Conservation (phyloP, 73 alveolate genomes). For the Strombidium stylifer region DNA sequence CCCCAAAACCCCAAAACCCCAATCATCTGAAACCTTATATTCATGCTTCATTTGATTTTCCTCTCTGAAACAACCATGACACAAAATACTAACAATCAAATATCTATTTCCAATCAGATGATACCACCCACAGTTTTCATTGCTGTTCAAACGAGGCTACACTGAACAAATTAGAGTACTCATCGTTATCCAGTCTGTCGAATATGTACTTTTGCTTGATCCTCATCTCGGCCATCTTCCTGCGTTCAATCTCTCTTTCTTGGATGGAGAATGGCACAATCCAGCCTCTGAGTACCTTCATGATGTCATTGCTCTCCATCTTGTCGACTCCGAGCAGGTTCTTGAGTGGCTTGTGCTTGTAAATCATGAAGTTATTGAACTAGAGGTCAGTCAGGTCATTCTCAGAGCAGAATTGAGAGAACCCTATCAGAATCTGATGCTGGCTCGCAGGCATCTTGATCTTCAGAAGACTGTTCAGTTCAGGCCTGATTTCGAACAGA, state of each 20-base stretch:
- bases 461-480: neutral
- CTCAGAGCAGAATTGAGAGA: neutral
- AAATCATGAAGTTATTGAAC: conserved; percentile 15
- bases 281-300: conserved; percentile 6
- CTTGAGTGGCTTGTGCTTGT: conserved; percentile 20
- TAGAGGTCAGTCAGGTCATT: conserved; percentile 18
- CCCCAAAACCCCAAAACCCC: too few relatives aligned
- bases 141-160: too few relatives aligned
- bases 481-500: conserved; percentile 29
- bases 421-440: conserved; percentile 1
- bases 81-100: too few relatives aligned
- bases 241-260: conserved; percentile 21
- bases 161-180: too few relatives aligned
- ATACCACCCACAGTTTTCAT: too few relatives aligned
- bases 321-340: conserved; percentile 25
- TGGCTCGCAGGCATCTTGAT: conserved; percentile 4
- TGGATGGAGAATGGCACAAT: conserved; percentile 18
- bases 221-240: conserved; percentile 6
- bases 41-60: too few relatives aligned
- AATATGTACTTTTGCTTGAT: too few relatives aligned
- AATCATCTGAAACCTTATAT: too few relatives aligned
- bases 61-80: too few relatives aligned
- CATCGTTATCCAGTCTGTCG: too few relatives aligned
- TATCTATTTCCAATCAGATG: too few relatives aligned
- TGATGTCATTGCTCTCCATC: conserved; percentile 14